Evolutionary conservation across 106 monocot genomes (phyloP).

Genomic region (Ottelia alismoides): DNA sequence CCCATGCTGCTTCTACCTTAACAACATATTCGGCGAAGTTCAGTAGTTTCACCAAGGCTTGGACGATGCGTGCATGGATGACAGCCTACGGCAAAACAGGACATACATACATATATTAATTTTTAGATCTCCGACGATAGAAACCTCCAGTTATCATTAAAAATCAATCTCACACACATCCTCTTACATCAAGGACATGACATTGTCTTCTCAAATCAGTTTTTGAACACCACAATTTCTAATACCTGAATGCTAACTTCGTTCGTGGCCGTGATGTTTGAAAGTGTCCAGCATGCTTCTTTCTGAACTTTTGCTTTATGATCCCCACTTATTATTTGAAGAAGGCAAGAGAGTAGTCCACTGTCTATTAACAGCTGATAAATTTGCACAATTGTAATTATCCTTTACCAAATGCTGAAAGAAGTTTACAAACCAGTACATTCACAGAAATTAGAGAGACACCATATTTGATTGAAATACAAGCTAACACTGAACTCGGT

Average conservation of each 20-base stretch:
- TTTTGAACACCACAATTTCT: neutral
- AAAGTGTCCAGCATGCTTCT: constrained; percentile 1
- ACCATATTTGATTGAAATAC: no score
- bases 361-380: no score
- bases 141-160: neutral
- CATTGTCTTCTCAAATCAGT: neutral
- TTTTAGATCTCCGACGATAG: neutral
- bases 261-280: neutral
- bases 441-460: no score
- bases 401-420: no score
- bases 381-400: no score
- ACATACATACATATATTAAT: neutral
- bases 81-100: neutral
- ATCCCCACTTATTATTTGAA: neutral
- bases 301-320: neutral
- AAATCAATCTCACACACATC: neutral
- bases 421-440: no score
- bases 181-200: neutral
- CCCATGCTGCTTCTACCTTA: neutral
- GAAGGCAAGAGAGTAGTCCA: neutral
- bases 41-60: neutral
- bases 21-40: neutral
- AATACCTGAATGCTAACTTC: neutral
- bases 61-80: neutral
- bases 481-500: no score